phyloP scores from a whole-genome alignment of 305 asterid species.

The Euphrasia arctica region DNA sequence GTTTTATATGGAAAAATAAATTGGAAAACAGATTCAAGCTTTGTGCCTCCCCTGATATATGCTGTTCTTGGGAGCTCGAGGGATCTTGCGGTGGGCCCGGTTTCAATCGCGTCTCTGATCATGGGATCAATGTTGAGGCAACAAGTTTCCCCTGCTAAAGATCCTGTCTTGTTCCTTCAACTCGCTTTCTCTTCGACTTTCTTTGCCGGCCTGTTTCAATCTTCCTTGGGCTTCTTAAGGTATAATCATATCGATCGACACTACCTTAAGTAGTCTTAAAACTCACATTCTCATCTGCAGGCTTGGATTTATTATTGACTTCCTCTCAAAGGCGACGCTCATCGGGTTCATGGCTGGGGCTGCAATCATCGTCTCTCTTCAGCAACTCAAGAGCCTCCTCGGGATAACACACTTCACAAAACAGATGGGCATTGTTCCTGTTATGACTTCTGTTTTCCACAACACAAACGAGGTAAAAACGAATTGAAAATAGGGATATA shows the following conservation, averaged over 20 bases:
- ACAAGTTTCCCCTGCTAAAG: conserved; percentile 55
- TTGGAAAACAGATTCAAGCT: conserved; percentile 66
- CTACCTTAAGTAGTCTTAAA: too few relatives aligned
- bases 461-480: conserved; percentile 51
- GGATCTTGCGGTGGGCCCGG: conserved; percentile 93
- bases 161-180: conserved; percentile 73
- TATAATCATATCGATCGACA: background rate
- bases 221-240: conserved; percentile 81
- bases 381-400: conserved; percentile 76
- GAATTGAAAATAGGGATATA: too few relatives aligned
- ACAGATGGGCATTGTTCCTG: conserved; percentile 83
- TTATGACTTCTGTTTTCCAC: conserved; percentile 64
- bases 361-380: conserved; percentile 81
- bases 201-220: conserved; percentile 88
- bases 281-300: conserved; percentile 28
- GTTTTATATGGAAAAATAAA: background rate
- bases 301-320: conserved; percentile 84
- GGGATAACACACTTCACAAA: conserved; percentile 73
- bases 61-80: conserved; percentile 93
- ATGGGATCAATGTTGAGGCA: conserved; percentile 84
- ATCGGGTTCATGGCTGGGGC: conserved; percentile 95
- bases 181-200: conserved; percentile 75
- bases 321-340: conserved; percentile 82
- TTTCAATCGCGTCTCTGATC: conserved; percentile 77
- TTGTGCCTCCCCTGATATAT: conserved; percentile 83